Evolutionary conservation across 495 filamentous ascomycete species (phyloP).

Genomic region (Patellaria atrata): DNA sequence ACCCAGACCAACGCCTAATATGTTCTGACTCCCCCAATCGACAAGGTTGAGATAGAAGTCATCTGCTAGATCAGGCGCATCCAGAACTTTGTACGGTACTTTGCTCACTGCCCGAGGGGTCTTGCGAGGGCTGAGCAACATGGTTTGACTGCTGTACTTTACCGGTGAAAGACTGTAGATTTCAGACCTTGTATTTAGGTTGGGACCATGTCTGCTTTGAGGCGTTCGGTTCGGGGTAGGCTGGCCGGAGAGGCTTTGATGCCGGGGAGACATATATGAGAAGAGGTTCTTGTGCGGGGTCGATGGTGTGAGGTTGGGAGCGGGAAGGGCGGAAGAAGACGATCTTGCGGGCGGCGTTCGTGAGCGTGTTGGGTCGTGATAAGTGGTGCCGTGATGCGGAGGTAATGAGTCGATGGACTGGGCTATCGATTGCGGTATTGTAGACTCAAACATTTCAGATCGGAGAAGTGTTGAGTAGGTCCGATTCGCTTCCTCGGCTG

Average conservation of each 20-base stretch:
- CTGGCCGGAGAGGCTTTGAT: slow-evolving; percentile 52
- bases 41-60: slow-evolving; percentile 97
- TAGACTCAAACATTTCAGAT: slow-evolving; percentile 77
- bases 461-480: slow-evolving; percentile 82
- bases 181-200: slow-evolving; percentile 75
- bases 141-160: slow-evolving; percentile 73
- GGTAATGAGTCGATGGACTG: slow-evolving; percentile 35
- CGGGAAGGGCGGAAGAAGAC: slow-evolving; percentile 35
- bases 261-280: slow-evolving; percentile 71
- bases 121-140: slow-evolving; percentile 79
- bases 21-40: slow-evolving; percentile 93
- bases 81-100: slow-evolving; percentile 92
- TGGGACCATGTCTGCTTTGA: slow-evolving; percentile 67
- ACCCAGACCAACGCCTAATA: slow-evolving; percentile 81
- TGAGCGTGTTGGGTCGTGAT: slow-evolving; percentile 56
- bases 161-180: slow-evolving; percentile 90
- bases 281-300: slow-evolving; percentile 97
- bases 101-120: slow-evolving; percentile 81
- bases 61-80: slow-evolving; percentile 89
- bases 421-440: slow-evolving; percentile 69
- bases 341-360: slow-evolving; percentile 65
- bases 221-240: slow-evolving; percentile 82
- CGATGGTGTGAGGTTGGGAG: slow-evolving; percentile 62
- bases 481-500: slow-evolving; percentile 86
- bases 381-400: slow-evolving; percentile 41